Evolutionary conservation across 768 basidiomycete genomes (phyloP).

Genomic region (Leccinum barrowsii): DNA sequence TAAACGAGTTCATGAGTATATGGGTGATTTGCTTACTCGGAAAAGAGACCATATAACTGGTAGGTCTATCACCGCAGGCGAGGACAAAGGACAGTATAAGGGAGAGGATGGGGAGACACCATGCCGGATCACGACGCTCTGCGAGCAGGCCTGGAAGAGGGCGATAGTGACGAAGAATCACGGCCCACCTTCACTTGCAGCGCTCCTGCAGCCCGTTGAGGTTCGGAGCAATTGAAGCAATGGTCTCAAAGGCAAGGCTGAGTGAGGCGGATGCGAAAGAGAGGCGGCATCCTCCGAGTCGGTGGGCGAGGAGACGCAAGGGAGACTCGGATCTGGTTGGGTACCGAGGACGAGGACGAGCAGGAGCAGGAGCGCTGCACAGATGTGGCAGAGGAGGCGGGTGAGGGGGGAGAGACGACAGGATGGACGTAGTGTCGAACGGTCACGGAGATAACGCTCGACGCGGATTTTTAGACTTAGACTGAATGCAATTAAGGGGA

Average conservation of each 20-base stretch:
- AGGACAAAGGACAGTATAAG: neutral
- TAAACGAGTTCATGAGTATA: too few relatives aligned
- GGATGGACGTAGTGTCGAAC: slow-evolving; percentile 27
- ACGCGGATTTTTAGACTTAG: slow-evolving; percentile 48
- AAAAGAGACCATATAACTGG: too few relatives aligned
- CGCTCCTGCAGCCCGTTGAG: slow-evolving; percentile 15
- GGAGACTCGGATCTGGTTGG: slow-evolving; percentile 70
- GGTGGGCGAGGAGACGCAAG: slow-evolving; percentile 47
- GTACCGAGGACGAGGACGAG: slow-evolving; percentile 38
- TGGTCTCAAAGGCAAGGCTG: slow-evolving; percentile 50
- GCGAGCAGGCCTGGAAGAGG: neutral
- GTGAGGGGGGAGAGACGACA: slow-evolving; percentile 17
- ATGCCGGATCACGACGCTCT: too few relatives aligned
- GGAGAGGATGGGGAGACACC: too few relatives aligned
- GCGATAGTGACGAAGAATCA: slow-evolving; percentile 2
- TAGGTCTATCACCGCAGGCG: neutral
- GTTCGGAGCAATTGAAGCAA: slow-evolving; percentile 53
- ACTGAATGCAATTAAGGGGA: slow-evolving; percentile 50
- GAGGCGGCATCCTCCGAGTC: slow-evolving; percentile 28
- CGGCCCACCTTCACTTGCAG: slow-evolving; percentile 10
- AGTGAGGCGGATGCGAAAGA: slow-evolving; percentile 33
- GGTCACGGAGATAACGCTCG: slow-evolving; percentile 59
- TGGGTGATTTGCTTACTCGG: too few relatives aligned
- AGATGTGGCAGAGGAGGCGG: slow-evolving; percentile 9
- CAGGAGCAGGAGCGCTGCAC: too few relatives aligned